Base-by-base conservation (phyloP, 2,329 filamentous ascomycete species). In the Cladorrhinum sp. region DNA sequence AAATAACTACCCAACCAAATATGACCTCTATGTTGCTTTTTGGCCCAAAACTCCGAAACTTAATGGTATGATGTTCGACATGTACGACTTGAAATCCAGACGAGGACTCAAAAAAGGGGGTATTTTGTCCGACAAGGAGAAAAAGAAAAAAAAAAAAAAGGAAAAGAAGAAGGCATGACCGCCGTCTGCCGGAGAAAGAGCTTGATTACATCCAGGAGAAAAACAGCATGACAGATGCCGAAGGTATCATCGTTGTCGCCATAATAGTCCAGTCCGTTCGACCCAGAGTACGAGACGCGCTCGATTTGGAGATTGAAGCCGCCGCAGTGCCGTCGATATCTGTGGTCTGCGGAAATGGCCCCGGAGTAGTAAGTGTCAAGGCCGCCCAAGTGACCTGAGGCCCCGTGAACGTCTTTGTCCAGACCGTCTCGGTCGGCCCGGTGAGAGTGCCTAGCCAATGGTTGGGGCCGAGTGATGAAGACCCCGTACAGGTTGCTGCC, bases 401-500 rank as follows among this genome's bases (percentile, higher is more conserved):
- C 12, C 74, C 77, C 7, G 74, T 70, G 30, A 79, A 75, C 5
- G 79, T 81, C 39, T 73, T 78, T 1, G 75, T 79, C 77, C 79
- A 81, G 14, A 71, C 72, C 10, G 76, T 72, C 62, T 80, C 73
- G 1, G 77, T 79, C 46, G 78, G 77, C 0, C 79, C 78, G 1
- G 74, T 75, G 55, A 75, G 58, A 8, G 71, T 68, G 55, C 75
- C 76, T 51, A 77, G 73, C 3, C 70, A 69, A 64, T 76, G 78
- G 53, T 73, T 73, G 4, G 74, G 66, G 46, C 73, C 74, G 57
- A 75, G 76, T 55, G 79, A 80, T 2, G 80, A 79, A 63, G 79
- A 80, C 20, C 79, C 79, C 0, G 77, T 80, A 64, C 80, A 82
- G 4, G 76, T 79, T 18, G 79, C 79, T 9, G 72, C 74, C 3